Percentiles rank a stretch among this genome's conserved stretches.
Conservation (phyloP, 495 filamentous ascomycete genomes). For the Penicillium paradoxum region DNA sequence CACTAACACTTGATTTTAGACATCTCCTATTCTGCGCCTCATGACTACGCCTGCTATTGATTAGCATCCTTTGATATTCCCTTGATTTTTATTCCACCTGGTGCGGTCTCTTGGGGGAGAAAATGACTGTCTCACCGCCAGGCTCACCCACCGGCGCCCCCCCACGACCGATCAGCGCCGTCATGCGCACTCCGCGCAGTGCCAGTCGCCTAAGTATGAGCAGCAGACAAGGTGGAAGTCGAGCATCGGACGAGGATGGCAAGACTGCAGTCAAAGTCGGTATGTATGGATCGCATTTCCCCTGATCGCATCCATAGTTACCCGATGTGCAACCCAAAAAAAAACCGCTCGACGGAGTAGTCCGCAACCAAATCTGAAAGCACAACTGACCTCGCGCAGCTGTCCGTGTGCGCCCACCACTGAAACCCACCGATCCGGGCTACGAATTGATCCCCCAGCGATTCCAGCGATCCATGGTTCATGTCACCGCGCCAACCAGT, state of each 20-base stretch:
- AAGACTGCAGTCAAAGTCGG: conserved; percentile 99
- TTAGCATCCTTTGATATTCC: conserved; percentile 13
- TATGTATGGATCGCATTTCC: conserved; percentile 51
- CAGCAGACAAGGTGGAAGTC: conserved; percentile 74
- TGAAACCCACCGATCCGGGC: conserved; percentile 79
- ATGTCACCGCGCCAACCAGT: conserved; percentile 77
- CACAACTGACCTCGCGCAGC: conserved; percentile 45
- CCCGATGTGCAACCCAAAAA: conserved; percentile 1
- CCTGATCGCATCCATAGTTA: conserved; percentile 13
- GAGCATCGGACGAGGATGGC: conserved; percentile 88
- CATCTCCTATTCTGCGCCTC: conserved; percentile 16
- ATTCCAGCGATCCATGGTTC: conserved; percentile 90
- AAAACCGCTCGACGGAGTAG: neutral
- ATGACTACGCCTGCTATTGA: conserved; percentile 17
- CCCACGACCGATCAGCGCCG: conserved; percentile 77
- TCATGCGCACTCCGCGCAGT: conserved; percentile 76
- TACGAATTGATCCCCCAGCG: conserved; percentile 93
- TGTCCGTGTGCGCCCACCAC: conserved; percentile 88
- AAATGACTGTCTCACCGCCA: conserved; percentile 56
- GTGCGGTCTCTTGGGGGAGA: conserved; percentile 22
- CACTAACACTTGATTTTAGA: conserved; percentile 6
- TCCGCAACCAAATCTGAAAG: neutral
- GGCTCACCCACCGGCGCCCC: conserved; percentile 52
- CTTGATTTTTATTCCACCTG: conserved; percentile 17
- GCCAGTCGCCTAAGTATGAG: conserved; percentile 86